These are phyloP conservation scores for Cylindricascospora bacillispora DNA, from an alignment of 1,139 yeast genomes.

Conservation along the genomic window DNA sequence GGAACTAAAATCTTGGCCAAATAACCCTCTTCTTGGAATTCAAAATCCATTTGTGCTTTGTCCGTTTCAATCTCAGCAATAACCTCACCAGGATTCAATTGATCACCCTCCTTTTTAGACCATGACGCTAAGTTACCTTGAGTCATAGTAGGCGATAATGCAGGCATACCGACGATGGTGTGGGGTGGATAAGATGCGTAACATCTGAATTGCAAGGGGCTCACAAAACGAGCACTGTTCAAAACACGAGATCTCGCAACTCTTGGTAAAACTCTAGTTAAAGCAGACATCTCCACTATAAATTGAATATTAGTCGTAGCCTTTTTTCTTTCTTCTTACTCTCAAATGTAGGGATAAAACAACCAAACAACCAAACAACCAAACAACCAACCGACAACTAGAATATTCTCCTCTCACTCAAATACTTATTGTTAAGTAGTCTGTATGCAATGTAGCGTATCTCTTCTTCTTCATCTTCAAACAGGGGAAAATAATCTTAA, in stretches of 20 bases:
- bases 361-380: no score
- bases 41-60: constrained; percentile 98
- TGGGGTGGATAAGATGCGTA: constrained; percentile 44
- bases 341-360: no score
- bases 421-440: no score
- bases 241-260: constrained; percentile 14
- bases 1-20: constrained; percentile 81
- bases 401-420: no score
- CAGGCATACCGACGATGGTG: constrained; percentile 59
- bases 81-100: constrained; percentile 80
- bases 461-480: no score
- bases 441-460: no score
- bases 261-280: constrained; percentile 20
- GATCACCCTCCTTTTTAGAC: constrained; percentile 83
- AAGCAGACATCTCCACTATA: constrained; percentile 15
- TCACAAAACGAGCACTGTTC: constrained; percentile 11
- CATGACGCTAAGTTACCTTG: constrained; percentile 84
- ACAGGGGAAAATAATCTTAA: no score
- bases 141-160: constrained; percentile 96
- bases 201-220: constrained; percentile 16
- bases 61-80: constrained; percentile 97
- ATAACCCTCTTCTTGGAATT: constrained; percentile 96
- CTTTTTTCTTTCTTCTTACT: no score
- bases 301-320: no score
- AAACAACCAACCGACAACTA: no score